Base-by-base conservation (phyloP, 2,329 filamentous ascomycete species). In the Fusarium musae region DNA sequence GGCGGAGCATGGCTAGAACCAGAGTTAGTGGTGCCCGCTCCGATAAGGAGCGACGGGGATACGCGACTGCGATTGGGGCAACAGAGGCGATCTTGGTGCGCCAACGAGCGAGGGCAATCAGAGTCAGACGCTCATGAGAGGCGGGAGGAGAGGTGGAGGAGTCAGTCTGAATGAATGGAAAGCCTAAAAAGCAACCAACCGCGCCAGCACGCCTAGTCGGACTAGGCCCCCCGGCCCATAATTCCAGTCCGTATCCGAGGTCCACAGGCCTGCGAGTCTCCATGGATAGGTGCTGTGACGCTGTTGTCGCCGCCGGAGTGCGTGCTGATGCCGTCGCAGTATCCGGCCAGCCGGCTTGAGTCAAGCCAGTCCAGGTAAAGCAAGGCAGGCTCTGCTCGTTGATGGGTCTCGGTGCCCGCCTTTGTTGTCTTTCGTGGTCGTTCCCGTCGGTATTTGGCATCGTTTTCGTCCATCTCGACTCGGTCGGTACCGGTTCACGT, bases 261-360 rank as follows among this genome's bases (percentile, higher is more conserved):
- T 46, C 75, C 76, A 75, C 69, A 65, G 56, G 58, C 44, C 46
- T 59, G 58, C 34, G 53, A 53, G 58, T 65, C 56, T 72, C 71
- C 72, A 75, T 73, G 64, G 64, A 70, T 73, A 63, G 60, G 69
- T 73, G 75, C 72, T 69, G 72, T 77, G 76, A 75, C 73, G 73
- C 70, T 78, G 46, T 62, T 62, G 65, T 75, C 63, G 65, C 66
- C 53, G 72, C 59, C 60, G 63, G 66, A 76, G 77, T 76, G 76
- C 76, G 76, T 78, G 75, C 72, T 77, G 72, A 50, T 75, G 72
- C 58, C 59, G 59, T 67, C 59, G 59, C 43, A 59, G 60, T 58
- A 61, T 73, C 65, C 71, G 66, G 69, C 54, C 56, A 61, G 74
- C 65, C 71, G 66, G 69, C 54, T 66, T 75, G 70, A 70, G 66